Conservation (phyloP, 345 rosid species). For the Rhizophora apiculata region DNA sequence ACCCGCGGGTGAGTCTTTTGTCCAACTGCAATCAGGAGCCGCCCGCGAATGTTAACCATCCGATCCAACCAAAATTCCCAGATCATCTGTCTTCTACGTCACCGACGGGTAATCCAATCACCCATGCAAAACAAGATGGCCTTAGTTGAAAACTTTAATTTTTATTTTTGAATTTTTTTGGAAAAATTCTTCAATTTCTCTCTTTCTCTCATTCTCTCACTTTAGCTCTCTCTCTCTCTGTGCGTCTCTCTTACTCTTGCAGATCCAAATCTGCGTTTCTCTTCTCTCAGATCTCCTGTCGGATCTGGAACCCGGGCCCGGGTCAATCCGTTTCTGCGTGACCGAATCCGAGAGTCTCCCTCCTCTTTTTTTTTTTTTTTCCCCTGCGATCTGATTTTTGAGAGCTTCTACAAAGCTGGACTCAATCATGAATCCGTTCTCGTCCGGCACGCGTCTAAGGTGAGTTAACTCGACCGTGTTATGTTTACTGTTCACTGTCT, state of each 20-base stretch:
- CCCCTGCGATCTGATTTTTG: conserved; percentile 33
- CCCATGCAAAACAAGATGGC: no score
- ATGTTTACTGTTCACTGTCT: background rate
- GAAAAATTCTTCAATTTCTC: no score
- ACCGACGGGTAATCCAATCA: no score
- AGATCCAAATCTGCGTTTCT: conserved; percentile 52
- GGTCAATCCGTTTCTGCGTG: conserved; percentile 3
- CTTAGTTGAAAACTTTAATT: no score
- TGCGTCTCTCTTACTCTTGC: conserved; percentile 11
- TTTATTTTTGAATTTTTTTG: no score
- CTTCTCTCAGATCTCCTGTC: conserved; percentile 30
- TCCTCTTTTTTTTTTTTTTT: conserved; percentile 10
- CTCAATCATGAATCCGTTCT: conserved; percentile 93
- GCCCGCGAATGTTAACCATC: no score
- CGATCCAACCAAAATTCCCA: no score
- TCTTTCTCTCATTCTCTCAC: no score
- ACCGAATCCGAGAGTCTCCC: background rate
- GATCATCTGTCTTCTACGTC: no score
- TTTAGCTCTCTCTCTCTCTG: background rate
- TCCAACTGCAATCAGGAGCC: no score
- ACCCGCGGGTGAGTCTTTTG: no score
- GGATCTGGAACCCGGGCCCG: conserved; percentile 30
- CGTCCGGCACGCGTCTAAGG: conserved; percentile 97
- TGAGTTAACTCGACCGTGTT: conserved; percentile 29
- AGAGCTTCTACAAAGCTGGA: conserved; percentile 22